These are phyloP conservation scores for Lyophyllum decastes DNA, from an alignment of 768 basidiomycete species.

Conservation along the genomic window DNA sequence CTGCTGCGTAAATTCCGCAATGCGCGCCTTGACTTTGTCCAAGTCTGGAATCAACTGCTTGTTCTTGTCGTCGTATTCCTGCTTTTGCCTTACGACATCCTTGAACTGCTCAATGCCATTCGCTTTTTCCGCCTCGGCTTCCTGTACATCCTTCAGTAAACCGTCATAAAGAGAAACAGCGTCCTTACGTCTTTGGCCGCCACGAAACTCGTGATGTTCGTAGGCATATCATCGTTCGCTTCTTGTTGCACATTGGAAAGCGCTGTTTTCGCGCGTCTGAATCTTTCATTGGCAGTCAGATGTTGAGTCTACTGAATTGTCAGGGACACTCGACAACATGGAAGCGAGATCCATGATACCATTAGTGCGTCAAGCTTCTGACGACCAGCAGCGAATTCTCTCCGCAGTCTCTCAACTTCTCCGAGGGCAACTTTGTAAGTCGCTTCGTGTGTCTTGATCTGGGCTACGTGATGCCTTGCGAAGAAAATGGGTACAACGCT, in stretches of 20 bases:
- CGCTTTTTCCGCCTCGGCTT: conserved; percentile 54
- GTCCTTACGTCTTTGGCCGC: conserved; percentile 58
- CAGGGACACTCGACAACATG: neutral
- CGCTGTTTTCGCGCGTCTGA: conserved; percentile 22
- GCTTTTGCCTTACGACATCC: conserved; percentile 45
- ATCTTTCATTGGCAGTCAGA: conserved; percentile 8
- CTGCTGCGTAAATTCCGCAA: conserved; percentile 51
- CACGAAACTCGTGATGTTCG: conserved; percentile 58
- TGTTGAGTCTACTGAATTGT: conserved; percentile 27
- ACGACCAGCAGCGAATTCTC: conserved; percentile 28
- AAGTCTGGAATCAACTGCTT: conserved; percentile 40
- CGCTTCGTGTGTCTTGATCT: conserved; percentile 38
- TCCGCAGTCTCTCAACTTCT: conserved; percentile 27
- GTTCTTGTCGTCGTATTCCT: conserved; percentile 48
- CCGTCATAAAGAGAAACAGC: neutral
- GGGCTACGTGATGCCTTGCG: conserved; percentile 46
- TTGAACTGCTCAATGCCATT: conserved; percentile 48
- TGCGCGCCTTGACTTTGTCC: conserved; percentile 47
- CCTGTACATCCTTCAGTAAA: conserved; percentile 37
- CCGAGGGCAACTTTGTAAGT: conserved; percentile 32
- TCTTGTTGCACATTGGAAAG: conserved; percentile 52
- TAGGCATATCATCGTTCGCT: conserved; percentile 69
- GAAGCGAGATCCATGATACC: conserved; percentile 25
- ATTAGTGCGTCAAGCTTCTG: conserved; percentile 30
- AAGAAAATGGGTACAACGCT: neutral